Evolutionary conservation across 139 green algal genomes (phyloP), one percentile per base, ranked within the genome.

Genomic region (Haematococcus lacustris): DNA sequence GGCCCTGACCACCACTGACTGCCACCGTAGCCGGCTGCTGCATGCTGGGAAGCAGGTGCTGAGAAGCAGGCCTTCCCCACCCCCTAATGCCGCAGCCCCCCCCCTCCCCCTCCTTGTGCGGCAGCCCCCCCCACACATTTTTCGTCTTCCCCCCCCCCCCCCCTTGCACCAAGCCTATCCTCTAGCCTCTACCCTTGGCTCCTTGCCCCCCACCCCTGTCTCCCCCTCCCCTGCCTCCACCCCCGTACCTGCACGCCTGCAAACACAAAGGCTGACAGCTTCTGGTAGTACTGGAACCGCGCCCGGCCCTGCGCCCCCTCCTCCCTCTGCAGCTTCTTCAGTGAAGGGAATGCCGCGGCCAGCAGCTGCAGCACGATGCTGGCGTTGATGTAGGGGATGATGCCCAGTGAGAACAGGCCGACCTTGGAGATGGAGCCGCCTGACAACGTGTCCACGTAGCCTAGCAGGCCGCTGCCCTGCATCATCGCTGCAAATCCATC

Each of bases 371-470:
- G 79, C 41, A 91, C 79, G 82, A 99, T 99, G 75, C 89, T 96
- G 26, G 93, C 87, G 78, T 99, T 99, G 90, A 99, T 99, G 90
- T 97, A 98, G 39, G 94, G 95, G 70, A 99, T 94, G 80, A 99
- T 99, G 68, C 95, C 95, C 33, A 98, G 88, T 3, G 87, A 95
- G 82, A 99, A 99, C 13, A 99, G 77, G 28, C 94, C 94, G 17
- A 53, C 88, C 68, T 88, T 84, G 57, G 78, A 86, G 68, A 93
- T 91, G 41, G 82, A 92, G 5, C 88, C 88, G 13, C 87, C 90
- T 21, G 89, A 92, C n/a, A 98, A 78, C 1, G 91, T 89, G 78
- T 99, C 95, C 38, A 99, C 90, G 82, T 97, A 97, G 3, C 90
- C 89, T 35, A 99, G 84, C 38, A 98, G 73, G 32, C 92, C 91